A percentile compares a stretch with the other conserved stretches of the same genome.
These are phyloP conservation scores for Eimeria praecox DNA, from an alignment of 169 alveolate species.

Conservation along the genomic window DNA sequence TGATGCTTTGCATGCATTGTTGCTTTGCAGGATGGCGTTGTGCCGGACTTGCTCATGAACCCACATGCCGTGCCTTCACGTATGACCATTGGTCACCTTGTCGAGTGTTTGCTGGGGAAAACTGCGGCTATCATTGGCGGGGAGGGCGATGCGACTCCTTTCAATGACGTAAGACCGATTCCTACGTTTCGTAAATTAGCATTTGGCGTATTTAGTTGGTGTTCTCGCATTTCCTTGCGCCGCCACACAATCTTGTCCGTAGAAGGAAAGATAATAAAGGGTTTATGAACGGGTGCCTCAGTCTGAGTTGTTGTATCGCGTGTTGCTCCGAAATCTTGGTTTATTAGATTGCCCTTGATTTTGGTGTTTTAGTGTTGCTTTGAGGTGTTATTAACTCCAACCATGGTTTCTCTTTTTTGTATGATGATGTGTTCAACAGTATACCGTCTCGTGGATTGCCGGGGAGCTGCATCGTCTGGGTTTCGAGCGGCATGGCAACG, in stretches of 20 bases:
- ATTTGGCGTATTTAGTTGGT: too few relatives aligned
- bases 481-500: slow-evolving; percentile 98
- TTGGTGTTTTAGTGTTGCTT: too few relatives aligned
- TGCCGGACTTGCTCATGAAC: slow-evolving; percentile 99
- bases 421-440: slow-evolving; percentile 70
- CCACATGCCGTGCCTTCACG: slow-evolving; percentile 99
- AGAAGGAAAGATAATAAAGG: too few relatives aligned
- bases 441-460: slow-evolving; percentile 98
- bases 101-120: slow-evolving; percentile 99
- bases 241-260: too few relatives aligned
- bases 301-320: too few relatives aligned
- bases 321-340: too few relatives aligned
- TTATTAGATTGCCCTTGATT: too few relatives aligned
- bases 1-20: neutral
- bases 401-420: too few relatives aligned
- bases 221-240: too few relatives aligned
- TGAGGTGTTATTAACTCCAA: too few relatives aligned
- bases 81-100: slow-evolving; percentile 99
- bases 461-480: slow-evolving; percentile 97
- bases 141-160: slow-evolving; percentile 99
- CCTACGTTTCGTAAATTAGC: neutral
- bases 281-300: too few relatives aligned
- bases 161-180: slow-evolving; percentile 89
- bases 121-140: slow-evolving; percentile 98
- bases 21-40: slow-evolving; percentile 93